Evolutionary conservation across 73 alveolate genomes (phyloP).

Genomic region (Paramecium caudatum): DNA sequence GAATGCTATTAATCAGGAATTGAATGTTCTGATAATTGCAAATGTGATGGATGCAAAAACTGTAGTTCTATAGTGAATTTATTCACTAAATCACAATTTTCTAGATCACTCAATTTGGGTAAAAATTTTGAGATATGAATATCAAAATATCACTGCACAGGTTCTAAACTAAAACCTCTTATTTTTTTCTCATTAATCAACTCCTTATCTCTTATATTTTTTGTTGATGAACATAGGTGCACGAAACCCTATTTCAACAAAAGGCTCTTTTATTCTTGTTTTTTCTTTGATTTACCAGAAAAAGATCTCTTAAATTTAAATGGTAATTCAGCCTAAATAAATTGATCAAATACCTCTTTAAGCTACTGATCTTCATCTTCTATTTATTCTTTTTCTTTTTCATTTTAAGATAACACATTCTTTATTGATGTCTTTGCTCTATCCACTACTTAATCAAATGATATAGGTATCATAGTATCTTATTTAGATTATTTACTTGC

Average conservation of each 20-base stretch:
- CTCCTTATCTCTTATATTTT: constrained; percentile 34
- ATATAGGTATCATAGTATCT: neutral
- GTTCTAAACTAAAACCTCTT: neutral
- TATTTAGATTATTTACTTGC: neutral
- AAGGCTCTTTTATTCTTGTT: neutral
- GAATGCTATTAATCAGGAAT: constrained; percentile 82
- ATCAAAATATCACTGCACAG: neutral
- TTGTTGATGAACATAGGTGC: constrained; percentile 37
- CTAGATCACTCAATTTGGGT: constrained; percentile 14
- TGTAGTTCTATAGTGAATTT: constrained; percentile 20
- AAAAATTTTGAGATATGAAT: neutral
- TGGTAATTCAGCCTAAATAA: constrained; percentile 44
- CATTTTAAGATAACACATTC: neutral
- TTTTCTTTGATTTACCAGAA: neutral
- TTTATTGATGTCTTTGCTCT: neutral
- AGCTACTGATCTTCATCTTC: constrained; percentile 3
- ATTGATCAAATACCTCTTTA: neutral
- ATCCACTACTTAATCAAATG: neutral
- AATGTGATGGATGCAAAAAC: constrained; percentile 73
- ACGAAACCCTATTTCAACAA: neutral
- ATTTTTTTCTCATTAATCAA: neutral
- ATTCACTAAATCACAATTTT: neutral
- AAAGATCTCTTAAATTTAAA: constrained; percentile 18
- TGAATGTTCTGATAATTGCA: constrained; percentile 76
- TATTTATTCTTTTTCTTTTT: neutral